Evolutionary conservation across 2,329 filamentous ascomycete species (phyloP).

Genomic region (Talaromyces marneffei): DNA sequence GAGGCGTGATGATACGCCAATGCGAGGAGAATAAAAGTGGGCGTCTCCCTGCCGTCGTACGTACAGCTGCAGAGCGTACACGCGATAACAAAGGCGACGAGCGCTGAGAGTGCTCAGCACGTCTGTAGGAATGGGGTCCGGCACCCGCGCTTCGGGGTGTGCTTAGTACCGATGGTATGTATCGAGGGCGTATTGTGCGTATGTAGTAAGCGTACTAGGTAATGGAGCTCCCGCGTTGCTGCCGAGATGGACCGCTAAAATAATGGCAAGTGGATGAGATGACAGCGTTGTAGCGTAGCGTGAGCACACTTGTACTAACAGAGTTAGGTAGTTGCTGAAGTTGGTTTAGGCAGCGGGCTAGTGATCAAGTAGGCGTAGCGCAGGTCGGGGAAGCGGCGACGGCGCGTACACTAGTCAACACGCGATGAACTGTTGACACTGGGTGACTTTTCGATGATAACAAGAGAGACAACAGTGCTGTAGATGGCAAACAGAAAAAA

Average conservation of each 20-base stretch:
- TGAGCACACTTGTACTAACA: background rate
- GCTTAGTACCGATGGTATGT: background rate
- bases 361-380: slow-evolving; percentile 30
- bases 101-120: too few species aligned
- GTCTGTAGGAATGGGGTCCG: background rate
- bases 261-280: slow-evolving; percentile 10
- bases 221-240: slow-evolving; percentile 4
- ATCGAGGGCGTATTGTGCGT: background rate
- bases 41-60: background rate
- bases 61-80: background rate
- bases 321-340: slow-evolving; percentile 17
- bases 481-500: background rate
- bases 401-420: slow-evolving; percentile 21
- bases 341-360: slow-evolving; percentile 25
- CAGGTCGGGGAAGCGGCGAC: slow-evolving; percentile 29
- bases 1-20: slow-evolving; percentile 2
- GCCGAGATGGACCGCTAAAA: background rate
- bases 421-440: slow-evolving; percentile 13
- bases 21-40: slow-evolving; percentile 5
- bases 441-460: background rate
- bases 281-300: slow-evolving; percentile 15
- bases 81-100: slow-evolving; percentile 1
- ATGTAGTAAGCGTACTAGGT: background rate
- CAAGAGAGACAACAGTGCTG: background rate
- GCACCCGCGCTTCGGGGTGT: background rate